Percentiles rank a stretch among this genome's conserved stretches.
These are phyloP conservation scores for Aspergillus chevalieri DNA, from an alignment of 2,329 filamentous ascomycete genomes.

Conservation along the genomic window DNA sequence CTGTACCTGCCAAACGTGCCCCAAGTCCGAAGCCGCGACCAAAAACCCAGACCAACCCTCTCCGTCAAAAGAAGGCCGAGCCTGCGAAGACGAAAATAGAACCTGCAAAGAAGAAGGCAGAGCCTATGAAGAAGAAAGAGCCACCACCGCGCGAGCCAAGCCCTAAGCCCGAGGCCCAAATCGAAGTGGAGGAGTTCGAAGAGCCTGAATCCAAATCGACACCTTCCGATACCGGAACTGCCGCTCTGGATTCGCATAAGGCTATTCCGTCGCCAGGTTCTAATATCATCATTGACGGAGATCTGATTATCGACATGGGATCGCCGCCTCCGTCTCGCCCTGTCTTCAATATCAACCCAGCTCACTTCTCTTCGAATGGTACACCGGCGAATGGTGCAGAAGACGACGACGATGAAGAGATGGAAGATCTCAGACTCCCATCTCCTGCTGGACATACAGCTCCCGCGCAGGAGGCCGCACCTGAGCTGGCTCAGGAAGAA, in stretches of 20 bases:
- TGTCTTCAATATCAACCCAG: constrained; percentile 34
- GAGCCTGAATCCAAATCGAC: constrained; percentile 22
- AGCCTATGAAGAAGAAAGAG: constrained; percentile 13
- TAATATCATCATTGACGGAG: constrained; percentile 43
- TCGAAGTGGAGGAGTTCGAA: constrained; percentile 20
- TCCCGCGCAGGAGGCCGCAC: constrained; percentile 9
- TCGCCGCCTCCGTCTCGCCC: constrained; percentile 38
- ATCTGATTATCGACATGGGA: constrained; percentile 45
- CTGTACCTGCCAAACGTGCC: constrained; percentile 20
- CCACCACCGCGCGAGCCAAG: constrained; percentile 15
- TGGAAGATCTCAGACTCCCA: constrained; percentile 32
- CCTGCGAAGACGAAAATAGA: constrained; percentile 10
- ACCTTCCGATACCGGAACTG: constrained; percentile 27
- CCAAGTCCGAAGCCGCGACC: constrained; percentile 26
- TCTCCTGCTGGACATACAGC: constrained; percentile 27
- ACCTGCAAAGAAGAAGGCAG: constrained; percentile 16
- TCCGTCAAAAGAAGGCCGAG: constrained; percentile 23
- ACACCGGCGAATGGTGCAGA: constrained; percentile 31
- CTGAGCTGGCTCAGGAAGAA: constrained; percentile 24
- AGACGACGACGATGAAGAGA: constrained; percentile 34
- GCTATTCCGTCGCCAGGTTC: constrained; percentile 29
- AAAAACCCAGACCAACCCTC: constrained; percentile 28
- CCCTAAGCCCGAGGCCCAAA: constrained; percentile 15
- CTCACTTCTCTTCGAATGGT: constrained; percentile 38
- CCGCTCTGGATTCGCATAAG: constrained; percentile 24